Conservation (phyloP, 108 stramenopile species). For the Chaetoceros tenuissimus region DNA sequence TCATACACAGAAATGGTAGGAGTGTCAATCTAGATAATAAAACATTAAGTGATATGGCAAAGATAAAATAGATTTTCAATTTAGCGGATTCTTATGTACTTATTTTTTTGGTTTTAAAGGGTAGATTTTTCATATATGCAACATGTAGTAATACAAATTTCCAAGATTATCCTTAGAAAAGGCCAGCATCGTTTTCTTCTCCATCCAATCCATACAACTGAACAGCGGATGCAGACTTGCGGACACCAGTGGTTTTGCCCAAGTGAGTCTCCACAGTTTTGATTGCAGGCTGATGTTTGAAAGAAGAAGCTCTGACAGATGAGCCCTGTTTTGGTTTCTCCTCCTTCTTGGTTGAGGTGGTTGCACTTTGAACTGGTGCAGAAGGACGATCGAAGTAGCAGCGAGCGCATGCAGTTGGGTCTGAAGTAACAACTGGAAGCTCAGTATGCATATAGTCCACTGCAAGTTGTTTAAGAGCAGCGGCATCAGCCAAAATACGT, state of each 20-base stretch:
- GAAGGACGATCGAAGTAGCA: constrained; percentile 58
- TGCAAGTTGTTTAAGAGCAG: constrained; percentile 38
- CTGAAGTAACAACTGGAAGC: constrained; percentile 25
- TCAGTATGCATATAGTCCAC: constrained; percentile 56
- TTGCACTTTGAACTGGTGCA: constrained; percentile 16
- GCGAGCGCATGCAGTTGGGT: constrained; percentile 32
- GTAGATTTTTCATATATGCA: too few relatives aligned
- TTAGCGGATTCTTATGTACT: too few relatives aligned
- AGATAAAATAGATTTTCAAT: too few relatives aligned
- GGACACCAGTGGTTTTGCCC: background rate
- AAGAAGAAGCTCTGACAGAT: background rate
- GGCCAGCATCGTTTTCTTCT: background rate
- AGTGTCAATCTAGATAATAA: too few relatives aligned
- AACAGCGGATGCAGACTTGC: background rate
- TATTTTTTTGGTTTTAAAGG: too few relatives aligned
- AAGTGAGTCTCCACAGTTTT: background rate
- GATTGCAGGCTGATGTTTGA: background rate
- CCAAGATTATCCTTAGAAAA: too few relatives aligned
- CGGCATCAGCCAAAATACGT: constrained; percentile 36
- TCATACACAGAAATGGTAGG: too few relatives aligned
- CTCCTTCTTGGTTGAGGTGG: background rate
- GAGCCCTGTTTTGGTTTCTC: background rate
- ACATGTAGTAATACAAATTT: too few relatives aligned
- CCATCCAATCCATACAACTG: background rate
- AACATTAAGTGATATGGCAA: too few relatives aligned